A percentile compares a stretch with the other conserved stretches of the same genome.
These are phyloP conservation scores for Hyaloscypha bicolor DNA, from an alignment of 495 filamentous ascomycete genomes.

Conservation along the genomic window DNA sequence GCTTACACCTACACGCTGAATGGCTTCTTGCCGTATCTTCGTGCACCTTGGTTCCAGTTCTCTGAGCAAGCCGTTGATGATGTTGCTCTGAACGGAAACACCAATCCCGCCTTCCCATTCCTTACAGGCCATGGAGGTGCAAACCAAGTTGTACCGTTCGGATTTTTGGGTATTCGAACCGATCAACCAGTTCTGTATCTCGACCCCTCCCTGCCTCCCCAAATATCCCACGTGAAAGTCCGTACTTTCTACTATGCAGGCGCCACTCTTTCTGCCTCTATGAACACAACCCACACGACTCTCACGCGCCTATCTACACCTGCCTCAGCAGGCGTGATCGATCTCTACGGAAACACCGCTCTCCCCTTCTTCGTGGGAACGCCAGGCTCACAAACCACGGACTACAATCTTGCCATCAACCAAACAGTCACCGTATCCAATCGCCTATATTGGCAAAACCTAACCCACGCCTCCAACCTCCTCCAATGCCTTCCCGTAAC, in stretches of 20 bases:
- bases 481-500: constrained; percentile 64
- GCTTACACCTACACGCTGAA: constrained; percentile 57
- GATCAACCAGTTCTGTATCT: constrained; percentile 52
- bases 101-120: constrained; percentile 62
- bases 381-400: constrained; percentile 30
- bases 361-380: constrained; percentile 56
- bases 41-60: constrained; percentile 61
- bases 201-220: constrained; percentile 57
- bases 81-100: constrained; percentile 60
- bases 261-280: constrained; percentile 60
- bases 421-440: constrained; percentile 61
- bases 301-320: constrained; percentile 53
- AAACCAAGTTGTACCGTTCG: constrained; percentile 55
- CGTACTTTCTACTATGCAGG: constrained; percentile 74
- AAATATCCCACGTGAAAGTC: constrained; percentile 58
- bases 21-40: constrained; percentile 53
- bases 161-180: constrained; percentile 55
- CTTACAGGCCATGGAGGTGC: constrained; percentile 60
- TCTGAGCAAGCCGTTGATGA: constrained; percentile 74
- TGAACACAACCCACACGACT: constrained; percentile 68
- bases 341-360: constrained; percentile 41
- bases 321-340: constrained; percentile 38
- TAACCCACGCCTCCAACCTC: constrained; percentile 61
- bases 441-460: constrained; percentile 44
- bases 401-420: constrained; percentile 52